Conservation (phyloP, 352 stramenopile species). For the Phytophthora aleatoria region DNA sequence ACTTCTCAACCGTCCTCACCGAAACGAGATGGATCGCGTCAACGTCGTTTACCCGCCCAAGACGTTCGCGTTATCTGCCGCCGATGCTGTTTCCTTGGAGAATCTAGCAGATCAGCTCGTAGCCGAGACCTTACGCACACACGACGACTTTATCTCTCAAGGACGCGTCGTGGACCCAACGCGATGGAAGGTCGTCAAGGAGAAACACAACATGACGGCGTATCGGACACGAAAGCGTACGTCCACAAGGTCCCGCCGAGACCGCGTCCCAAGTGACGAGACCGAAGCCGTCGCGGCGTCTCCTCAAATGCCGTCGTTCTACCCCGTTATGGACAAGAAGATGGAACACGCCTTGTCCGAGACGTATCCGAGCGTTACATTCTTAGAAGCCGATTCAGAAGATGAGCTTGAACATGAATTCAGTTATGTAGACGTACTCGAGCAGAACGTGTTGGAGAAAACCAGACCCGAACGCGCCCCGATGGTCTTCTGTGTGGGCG, state of each 20-base stretch:
- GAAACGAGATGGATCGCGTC: conserved; percentile 23
- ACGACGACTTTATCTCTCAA: conserved; percentile 48
- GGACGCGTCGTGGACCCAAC: conserved; percentile 34
- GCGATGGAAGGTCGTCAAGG: conserved; percentile 55
- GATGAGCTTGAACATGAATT: conserved; percentile 19
- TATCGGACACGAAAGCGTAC: conserved; percentile 43
- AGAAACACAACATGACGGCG: conserved; percentile 51
- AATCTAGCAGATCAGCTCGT: conserved; percentile 52
- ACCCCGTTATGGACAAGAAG: conserved; percentile 16
- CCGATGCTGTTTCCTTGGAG: conserved; percentile 19
- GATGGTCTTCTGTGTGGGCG: conserved; percentile 33
- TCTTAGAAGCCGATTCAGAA: conserved; percentile 17
- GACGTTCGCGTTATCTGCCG: conserved; percentile 14
- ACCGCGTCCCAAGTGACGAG: conserved; percentile 25
- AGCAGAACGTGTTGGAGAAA: conserved; percentile 37
- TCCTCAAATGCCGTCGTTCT: conserved; percentile 29
- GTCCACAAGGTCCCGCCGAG: conserved; percentile 6
- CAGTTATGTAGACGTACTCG: conserved; percentile 18
- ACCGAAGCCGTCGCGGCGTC: conserved; percentile 31
- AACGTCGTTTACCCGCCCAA: conserved; percentile 18
- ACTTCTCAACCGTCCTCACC: conserved; percentile 22
- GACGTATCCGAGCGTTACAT: conserved; percentile 24
- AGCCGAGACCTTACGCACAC: conserved; percentile 51
- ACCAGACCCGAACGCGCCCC: conserved; percentile 26
- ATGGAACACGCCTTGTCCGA: conserved; percentile 13